phyloP scores from a whole-genome alignment of 83 land plant genomes.

The Picea engelmannii region DNA sequence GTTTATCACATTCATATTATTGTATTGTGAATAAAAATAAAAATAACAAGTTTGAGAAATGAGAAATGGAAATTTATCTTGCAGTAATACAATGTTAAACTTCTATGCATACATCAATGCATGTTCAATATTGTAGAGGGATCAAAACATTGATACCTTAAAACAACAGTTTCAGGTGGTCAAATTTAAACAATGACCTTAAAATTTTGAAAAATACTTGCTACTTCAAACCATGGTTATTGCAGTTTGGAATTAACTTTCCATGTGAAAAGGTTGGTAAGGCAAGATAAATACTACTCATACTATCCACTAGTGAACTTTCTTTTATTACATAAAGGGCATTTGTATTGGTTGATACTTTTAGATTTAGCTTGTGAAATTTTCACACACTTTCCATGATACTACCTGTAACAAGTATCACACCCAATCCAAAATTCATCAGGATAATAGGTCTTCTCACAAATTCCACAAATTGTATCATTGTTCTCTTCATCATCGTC shows the following conservation, averaged over 20 bases:
- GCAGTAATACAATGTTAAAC: background rate
- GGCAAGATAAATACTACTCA: background rate
- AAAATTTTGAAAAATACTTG: background rate
- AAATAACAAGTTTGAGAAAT: background rate
- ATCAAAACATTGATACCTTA: background rate
- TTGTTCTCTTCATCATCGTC: slow-evolving; percentile 83
- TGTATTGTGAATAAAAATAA: background rate
- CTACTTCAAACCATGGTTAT: background rate
- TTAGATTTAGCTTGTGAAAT: slow-evolving; percentile 84
- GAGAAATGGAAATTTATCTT: background rate
- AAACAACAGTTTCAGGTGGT: background rate
- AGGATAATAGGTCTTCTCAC: slow-evolving; percentile 68
- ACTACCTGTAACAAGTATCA: too few species aligned
- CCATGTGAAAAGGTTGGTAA: background rate
- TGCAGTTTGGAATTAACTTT: background rate
- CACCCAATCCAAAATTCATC: slow-evolving; percentile 88
- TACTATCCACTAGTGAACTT: slow-evolving; percentile 27
- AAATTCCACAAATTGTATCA: slow-evolving; percentile 82
- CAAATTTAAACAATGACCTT: slow-evolving; percentile 5
- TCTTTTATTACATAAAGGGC: slow-evolving; percentile 76
- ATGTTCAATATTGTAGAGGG: background rate
- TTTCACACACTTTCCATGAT: slow-evolving; percentile 91
- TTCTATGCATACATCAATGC: background rate
- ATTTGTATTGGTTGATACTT: slow-evolving; percentile 84
- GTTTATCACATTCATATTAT: background rate